These are phyloP conservation scores for Cinnamomum micranthum DNA, from an alignment of 164 flowering plant species.

Conservation along the genomic window DNA sequence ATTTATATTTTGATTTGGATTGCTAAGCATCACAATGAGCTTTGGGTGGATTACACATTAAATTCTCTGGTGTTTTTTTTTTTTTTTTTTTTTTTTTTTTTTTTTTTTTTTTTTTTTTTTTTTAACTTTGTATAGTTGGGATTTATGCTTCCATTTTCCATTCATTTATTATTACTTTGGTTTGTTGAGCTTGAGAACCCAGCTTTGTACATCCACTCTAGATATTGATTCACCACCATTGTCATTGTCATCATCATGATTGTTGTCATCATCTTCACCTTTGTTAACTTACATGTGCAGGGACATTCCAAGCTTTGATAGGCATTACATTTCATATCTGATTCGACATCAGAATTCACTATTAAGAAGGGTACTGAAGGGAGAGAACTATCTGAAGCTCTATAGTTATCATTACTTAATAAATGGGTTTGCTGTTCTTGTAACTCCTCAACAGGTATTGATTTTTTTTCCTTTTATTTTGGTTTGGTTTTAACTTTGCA, in stretches of 20 bases:
- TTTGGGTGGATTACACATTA: no score
- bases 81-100: no score
- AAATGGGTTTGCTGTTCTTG: conserved; percentile 91
- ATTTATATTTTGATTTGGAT: no score
- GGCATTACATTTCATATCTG: conserved; percentile 36
- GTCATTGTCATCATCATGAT: not conserved
- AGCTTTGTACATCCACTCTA: not conserved
- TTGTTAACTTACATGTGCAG: conserved; percentile 22
- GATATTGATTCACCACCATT: not conserved
- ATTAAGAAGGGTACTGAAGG: conserved; percentile 60
- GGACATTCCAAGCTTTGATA: conserved; percentile 49
- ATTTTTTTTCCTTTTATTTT: not conserved
- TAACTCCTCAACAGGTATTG: conserved; percentile 79
- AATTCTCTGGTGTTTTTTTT: no score
- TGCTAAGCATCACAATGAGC: no score
- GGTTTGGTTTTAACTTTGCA: not conserved
- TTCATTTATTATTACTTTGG: no score
- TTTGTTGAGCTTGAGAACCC: no score
- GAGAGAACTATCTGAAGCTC: conserved; percentile 84
- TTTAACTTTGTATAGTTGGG: not conserved
- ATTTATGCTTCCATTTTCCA: not conserved
- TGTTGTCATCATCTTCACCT: not conserved
- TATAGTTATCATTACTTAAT: conserved; percentile 94
- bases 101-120: no score
- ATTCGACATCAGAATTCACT: conserved; percentile 72